Base-by-base conservation (phyloP, 805 yeast species). In the Isabelozyma heimii region DNA sequence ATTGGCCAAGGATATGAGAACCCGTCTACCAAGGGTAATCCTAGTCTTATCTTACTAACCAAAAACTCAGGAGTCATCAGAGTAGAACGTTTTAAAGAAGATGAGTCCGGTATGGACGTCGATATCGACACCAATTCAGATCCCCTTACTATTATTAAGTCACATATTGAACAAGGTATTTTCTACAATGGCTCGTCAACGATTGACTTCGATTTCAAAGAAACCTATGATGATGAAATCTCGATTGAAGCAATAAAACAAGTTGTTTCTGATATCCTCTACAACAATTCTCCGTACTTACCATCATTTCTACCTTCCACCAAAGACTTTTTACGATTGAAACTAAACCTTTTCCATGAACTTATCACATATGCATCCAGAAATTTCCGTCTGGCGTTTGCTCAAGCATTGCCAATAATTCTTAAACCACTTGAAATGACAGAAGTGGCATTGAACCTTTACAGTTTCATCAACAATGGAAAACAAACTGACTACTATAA, bases 161-260 rank as follows among this genome's bases (percentile, higher is more conserved):
- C 89, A 0, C 91, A 85, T 56, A 80, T 92, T 17, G 94, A 87
- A 55, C 97, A 91, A 65, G 96, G 91, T 0, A 81, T 91, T 1
- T 86, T 84, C 57, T 87, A 81, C 52, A 77, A 82, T 2, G 66
- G 72, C 65, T 59, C 77, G 66, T 40, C 73, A 2, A 77, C 73
- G 12, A 66, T 81, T 3, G 74, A 75, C 8, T 66, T 82, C 48
- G 76, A 76, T 27, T 51, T 63, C 1, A 57, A 62, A 1, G 82
- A 76, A 30, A 63, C 52, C 0, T 56, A 46, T 42, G 45, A 62
- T 4, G 51, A 54, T 7, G 51, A 51, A 3, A 47, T 49, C 0
- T 51, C 69, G 2, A 27, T 50, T 16, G 51, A 59, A 13, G 70
- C 91, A n/a, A 63, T 87, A 3, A 52, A 63, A 2, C 57, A 67